Evolutionary conservation across 768 basidiomycete genomes (phyloP), one percentile per base, ranked within the genome.

Genomic region (Lactifluus pinguis): DNA sequence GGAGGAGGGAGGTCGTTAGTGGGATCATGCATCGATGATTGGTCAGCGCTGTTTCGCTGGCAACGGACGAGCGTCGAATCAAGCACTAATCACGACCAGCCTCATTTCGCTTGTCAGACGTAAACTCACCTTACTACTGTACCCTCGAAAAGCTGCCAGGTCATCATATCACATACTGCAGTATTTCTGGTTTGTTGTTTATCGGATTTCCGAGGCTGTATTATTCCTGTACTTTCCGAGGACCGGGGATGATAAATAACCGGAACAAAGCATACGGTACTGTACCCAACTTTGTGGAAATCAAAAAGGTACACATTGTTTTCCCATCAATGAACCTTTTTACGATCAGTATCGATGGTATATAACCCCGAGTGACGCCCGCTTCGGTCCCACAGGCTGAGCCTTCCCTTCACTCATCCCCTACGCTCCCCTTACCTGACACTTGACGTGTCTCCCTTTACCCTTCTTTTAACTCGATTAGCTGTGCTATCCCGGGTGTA

Each of bases 401-500:
- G 63, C 63, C 63, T 64, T 59, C 59, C 45, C 38, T 39, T 55
- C 21, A 21, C n/a, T 34, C 50, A 30, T 54, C 53, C 21, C n/a
- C 49, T 34, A 47, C 53, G 32, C 49, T 38, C 36, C 21, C 19
- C 30, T 30, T 29, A 55, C 19, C 30, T 25, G 9, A 39, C 44
- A 44, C 38, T 50, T 44, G 49, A 61, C 60, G 25, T 48, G 34
- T 53, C 36, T 39, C 7, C 41, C n/a, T 50, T 49, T 7, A 0
- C 25, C 21, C 15, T 34, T 30, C 32, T 15, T 14, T 34, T 21
- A 47, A 32, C 17, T 34, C 45, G 13, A 45, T 29, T 52, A 47
- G 21, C 44, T 29, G 30, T 51, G 14, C 49, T 29, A 53, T 34
- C 17, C 30, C 6, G 7, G 48, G 4, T 32, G 48, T 29, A 11